These are phyloP conservation scores for Misopates orontium DNA, from an alignment of 257 asterid species.

Conservation along the genomic window DNA sequence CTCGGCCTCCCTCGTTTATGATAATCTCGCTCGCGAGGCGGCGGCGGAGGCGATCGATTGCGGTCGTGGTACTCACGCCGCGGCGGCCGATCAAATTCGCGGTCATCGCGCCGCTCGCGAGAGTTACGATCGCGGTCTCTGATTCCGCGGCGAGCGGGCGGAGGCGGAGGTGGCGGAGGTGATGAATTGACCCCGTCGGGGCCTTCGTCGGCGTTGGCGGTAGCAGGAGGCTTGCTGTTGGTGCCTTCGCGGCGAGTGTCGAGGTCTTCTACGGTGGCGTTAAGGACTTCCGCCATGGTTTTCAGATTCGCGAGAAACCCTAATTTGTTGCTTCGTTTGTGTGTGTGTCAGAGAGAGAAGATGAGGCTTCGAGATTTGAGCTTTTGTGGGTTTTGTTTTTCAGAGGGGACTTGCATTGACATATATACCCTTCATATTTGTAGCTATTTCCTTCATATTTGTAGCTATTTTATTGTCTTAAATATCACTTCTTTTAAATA, in stretches of 20 bases:
- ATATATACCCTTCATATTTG: conserved; percentile 1
- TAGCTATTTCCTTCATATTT: neutral
- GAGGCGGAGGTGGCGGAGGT: conserved; percentile 70
- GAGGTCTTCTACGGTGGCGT: conserved; percentile 37
- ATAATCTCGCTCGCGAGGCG: conserved; percentile 59
- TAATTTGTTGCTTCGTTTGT: conserved; percentile 21
- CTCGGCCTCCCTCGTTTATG: conserved; percentile 75
- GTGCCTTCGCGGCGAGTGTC: conserved; percentile 33
- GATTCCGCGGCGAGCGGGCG: conserved; percentile 48
- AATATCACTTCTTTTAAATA: too few relatives aligned
- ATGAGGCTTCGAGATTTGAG: conserved; percentile 29
- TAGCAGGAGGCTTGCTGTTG: conserved; percentile 33
- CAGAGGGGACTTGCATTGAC: neutral
- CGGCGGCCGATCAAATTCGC: conserved; percentile 72
- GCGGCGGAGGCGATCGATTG: conserved; percentile 76
- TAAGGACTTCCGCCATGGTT: conserved; percentile 50
- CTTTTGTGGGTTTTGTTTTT: neutral
- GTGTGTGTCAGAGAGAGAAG: neutral
- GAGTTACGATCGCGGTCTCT: conserved; percentile 67
- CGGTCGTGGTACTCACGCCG: conserved; percentile 68
- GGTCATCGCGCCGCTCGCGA: conserved; percentile 73
- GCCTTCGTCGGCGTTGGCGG: conserved; percentile 40
- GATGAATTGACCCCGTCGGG: conserved; percentile 43
- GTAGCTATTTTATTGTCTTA: too few relatives aligned
- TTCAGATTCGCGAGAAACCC: conserved; percentile 36